Conservation (phyloP, 2,329 filamentous ascomycete species). For the Neospermospora avenae region DNA sequence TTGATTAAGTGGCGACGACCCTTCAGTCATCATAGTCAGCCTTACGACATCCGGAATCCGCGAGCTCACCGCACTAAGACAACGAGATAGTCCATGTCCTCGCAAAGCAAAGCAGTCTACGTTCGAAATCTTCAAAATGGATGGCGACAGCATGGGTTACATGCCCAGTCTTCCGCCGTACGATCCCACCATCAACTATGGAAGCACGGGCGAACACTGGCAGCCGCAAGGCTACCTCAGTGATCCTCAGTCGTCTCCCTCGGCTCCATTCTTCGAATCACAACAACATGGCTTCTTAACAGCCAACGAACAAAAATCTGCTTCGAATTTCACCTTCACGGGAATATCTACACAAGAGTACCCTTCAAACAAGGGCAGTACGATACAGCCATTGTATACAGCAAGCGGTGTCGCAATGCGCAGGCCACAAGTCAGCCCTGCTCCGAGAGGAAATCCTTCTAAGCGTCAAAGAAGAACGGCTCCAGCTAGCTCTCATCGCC, state of each 20-base stretch:
- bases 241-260: conserved; percentile 6
- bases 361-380: neutral
- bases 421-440: neutral
- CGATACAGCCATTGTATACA: neutral
- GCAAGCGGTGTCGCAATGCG: neutral
- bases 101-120: neutral
- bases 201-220: conserved; percentile 7
- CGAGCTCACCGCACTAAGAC: too few relatives aligned
- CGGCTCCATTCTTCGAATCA: conserved; percentile 14
- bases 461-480: conserved; percentile 14
- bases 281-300: neutral
- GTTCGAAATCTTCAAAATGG: neutral
- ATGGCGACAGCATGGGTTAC: conserved; percentile 1
- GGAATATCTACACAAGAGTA: conserved; percentile 1
- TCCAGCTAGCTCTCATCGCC: neutral
- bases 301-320: neutral
- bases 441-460: neutral
- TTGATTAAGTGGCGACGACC: too few relatives aligned
- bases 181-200: neutral
- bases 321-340: conserved; percentile 1
- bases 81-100: neutral
- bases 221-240: neutral
- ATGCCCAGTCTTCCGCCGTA: neutral
- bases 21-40: too few relatives aligned
- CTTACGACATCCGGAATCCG: too few relatives aligned